Evolutionary conservation across 257 asterid genomes (phyloP), one percentile per base, ranked within the genome.

Genomic region (Oldenlandia corymbosa): DNA sequence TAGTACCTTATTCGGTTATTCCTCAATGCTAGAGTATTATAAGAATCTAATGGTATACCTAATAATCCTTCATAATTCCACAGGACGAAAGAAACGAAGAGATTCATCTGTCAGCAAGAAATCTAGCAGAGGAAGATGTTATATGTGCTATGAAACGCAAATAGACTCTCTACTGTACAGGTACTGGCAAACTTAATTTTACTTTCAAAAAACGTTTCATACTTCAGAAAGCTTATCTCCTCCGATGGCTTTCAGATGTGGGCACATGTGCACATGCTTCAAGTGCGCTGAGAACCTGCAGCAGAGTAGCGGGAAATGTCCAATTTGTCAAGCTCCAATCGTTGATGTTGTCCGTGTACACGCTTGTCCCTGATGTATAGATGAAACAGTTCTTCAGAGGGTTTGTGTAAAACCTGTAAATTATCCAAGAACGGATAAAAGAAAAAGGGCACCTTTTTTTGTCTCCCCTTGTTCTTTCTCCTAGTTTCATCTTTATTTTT

Each of bases 181-280:
- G 96, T 88, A 84, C 21, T 36, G 60, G 30, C 23, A 30, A 13
- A n/a, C 17, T 52, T 34, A 41, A 28, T 21, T 54, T 16, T 4
- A 53, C 39, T 28, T 34, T 27, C 23, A 11, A 32, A n/a, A n/a
- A 17, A 57, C 6, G 1, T 5, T 51, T 42, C 34, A 26, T 41
- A 20, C 27, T 7, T 31, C 2, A 12, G 51, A 30, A 5, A 12
- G 16, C 10, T 62, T 3, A 39, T 37, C 52, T 41, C 18, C 21
- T 24, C 27, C 5, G 48, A 28, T 46, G 53, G 26, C 13, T 77
- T 72, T 63, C 80, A 86, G 90, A 80, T 91, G 98, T 66, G 98
- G 98, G 34, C 98, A 91, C 76, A 88, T 91, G 88, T 91, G 98
- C 81, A 84, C 92, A 56, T 91, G 96, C 68, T 84, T 81, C 80